These are phyloP conservation scores for Escovopsis sp. DNA, from an alignment of 2,329 filamentous ascomycete genomes.

Conservation along the genomic window DNA sequence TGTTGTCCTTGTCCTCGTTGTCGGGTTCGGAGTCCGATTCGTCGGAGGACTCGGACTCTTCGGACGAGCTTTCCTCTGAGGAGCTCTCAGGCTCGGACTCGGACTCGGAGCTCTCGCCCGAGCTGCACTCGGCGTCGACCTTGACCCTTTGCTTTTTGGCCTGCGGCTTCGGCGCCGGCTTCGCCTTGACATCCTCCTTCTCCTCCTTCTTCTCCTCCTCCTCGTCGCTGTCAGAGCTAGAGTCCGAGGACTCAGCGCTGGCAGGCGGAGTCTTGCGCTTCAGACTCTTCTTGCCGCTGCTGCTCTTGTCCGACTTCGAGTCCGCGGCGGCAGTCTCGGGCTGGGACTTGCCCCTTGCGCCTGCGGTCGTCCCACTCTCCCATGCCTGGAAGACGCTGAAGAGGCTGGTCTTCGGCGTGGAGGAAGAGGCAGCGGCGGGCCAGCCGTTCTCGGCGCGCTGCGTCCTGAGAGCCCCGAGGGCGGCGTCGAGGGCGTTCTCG, in stretches of 20 bases:
- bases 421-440: conserved; percentile 19
- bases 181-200: no score
- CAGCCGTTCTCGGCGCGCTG: conserved; percentile 41
- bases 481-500: conserved; percentile 46
- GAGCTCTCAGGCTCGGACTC: conserved; percentile 12
- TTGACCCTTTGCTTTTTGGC: conserved; percentile 36
- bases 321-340: conserved; percentile 17
- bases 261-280: conserved; percentile 26
- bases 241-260: conserved; percentile 16
- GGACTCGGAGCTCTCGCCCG: conserved; percentile 8
- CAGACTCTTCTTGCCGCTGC: conserved; percentile 14
- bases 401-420: conserved; percentile 21
- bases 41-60: conserved; percentile 23
- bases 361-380: no score
- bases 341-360: no score
- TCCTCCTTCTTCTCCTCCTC: no score
- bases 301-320: conserved; percentile 15
- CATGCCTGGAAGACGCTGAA: conserved; percentile 35
- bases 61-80: conserved; percentile 9
- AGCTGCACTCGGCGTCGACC: conserved; percentile 6
- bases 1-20: conserved; percentile 15
- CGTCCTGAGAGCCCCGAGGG: conserved; percentile 46
- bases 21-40: conserved; percentile 22
- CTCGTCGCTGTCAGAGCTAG: conserved; percentile 24
- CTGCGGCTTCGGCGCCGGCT: conserved; percentile 20